Base-by-base conservation (phyloP, 2,329 filamentous ascomycete genomes). In the Clonostachys chloroleuca region DNA sequence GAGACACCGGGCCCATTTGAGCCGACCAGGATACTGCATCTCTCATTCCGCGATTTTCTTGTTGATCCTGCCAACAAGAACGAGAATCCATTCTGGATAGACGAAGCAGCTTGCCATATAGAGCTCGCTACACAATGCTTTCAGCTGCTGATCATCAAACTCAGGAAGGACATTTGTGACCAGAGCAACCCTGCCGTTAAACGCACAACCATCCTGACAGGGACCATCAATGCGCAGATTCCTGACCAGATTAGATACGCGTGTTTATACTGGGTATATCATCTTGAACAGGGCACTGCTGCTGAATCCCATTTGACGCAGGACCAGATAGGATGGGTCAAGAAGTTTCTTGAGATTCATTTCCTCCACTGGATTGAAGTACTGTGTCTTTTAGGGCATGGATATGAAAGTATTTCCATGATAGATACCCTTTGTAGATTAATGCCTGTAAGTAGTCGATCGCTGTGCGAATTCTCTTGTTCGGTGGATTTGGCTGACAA, bases 291-390 rank as follows among this genome's bases (percentile, higher is more conserved):
- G 40, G 20, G n/a, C 13, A 20, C 24, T 30, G 24, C 24, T 30
- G 24, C 24, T 3, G 24, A 9, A 10, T 3, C 24, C 24, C 9
- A 30, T 9, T 9, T 30, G 24, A 30, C 24, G 40, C 13, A n/a
- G 18, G 16, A 24, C 20, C 13, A 24, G 16, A 18, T 16, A 14
- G 20, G 42, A 44, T 44, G 42, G n/a, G 60, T 60, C 14, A 50
- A 68, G 46, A 6, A 46, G 4, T 74, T 74, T 53, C 52, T 74
- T 3, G 48, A 53, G 9, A 30, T 47, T 10, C 61, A 72, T 50
- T 57, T 72, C 40, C 66, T 74, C 2, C 56, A 73, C 48, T 73
- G 67, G 69, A 53, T 72, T 6, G 67, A 73, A 54, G 64, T 59
- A 6, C 54, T 72, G 6, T 61, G 60, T 43, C 51, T 67, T 12